Evolutionary conservation across 495 filamentous ascomycete species (phyloP).

Genomic region (Hyphodiscus hymeniophilus): DNA sequence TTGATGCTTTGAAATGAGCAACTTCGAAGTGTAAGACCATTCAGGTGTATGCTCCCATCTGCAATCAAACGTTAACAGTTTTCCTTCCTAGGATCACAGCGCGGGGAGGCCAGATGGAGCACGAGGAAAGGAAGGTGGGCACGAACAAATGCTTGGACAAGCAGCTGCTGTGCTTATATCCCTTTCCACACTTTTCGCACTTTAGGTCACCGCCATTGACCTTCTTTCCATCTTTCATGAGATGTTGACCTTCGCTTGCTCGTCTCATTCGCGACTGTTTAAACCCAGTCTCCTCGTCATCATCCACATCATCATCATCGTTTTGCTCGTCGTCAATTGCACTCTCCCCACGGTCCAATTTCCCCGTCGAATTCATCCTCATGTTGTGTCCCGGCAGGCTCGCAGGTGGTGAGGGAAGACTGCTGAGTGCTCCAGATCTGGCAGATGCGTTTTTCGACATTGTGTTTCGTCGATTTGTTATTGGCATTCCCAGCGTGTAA

Average conservation of each 20-base stretch:
- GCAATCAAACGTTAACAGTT: conserved; percentile 33
- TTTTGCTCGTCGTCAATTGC: conserved; percentile 50
- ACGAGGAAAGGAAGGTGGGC: conserved; percentile 42
- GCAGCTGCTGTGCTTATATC: conserved; percentile 99
- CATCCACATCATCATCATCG: conserved; percentile 41
- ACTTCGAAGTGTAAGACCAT: conserved; percentile 95
- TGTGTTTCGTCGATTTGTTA: conserved; percentile 40
- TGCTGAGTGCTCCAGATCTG: conserved; percentile 37
- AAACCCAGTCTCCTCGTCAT: conserved; percentile 47
- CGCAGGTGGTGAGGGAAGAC: conserved; percentile 44
- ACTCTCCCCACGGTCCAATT: conserved; percentile 39
- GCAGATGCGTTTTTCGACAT: conserved; percentile 37
- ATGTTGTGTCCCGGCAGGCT: conserved; percentile 36
- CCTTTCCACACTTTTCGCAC: conserved; percentile 98
- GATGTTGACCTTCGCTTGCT: conserved; percentile 78
- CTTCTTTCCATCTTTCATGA: conserved; percentile 68
- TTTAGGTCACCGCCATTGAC: conserved; percentile 74
- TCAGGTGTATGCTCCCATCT: conserved; percentile 99
- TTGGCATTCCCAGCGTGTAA: conserved; percentile 39
- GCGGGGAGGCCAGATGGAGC: conserved; percentile 13
- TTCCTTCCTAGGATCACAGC: conserved; percentile 7
- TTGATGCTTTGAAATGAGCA: conserved; percentile 98
- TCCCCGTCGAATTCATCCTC: conserved; percentile 26
- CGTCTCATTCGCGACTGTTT: conserved; percentile 66
- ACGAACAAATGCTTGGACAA: conserved; percentile 99